A percentile compares a stretch with the other conserved stretches of the same genome.
Conservation (phyloP, 148 eudicot species). For the Simmondsia chinensis region DNA sequence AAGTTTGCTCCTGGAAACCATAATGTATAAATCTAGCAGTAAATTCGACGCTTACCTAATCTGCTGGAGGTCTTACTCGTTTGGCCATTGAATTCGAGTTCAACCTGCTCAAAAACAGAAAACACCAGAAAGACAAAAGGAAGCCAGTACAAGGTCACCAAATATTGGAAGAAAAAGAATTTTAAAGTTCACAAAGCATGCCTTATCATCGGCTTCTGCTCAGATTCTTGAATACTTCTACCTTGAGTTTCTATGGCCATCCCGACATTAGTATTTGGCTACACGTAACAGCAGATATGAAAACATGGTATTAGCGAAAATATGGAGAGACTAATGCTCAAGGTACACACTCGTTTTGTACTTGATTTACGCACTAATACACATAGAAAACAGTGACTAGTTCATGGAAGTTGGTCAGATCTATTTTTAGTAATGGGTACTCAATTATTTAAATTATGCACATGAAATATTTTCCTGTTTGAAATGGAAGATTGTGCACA, state of each 20-base stretch:
- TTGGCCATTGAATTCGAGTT: slow-evolving; percentile 21
- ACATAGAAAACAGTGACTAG: too few relatives aligned
- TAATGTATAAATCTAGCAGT: slow-evolving; percentile 24
- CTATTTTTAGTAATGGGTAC: too few relatives aligned
- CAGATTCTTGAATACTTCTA: slow-evolving; percentile 30
- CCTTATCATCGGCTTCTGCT: slow-evolving; percentile 47
- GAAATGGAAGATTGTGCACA: too few relatives aligned
- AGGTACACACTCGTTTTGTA: too few relatives aligned
- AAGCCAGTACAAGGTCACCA: slow-evolving; percentile 28
- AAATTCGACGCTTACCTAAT: slow-evolving; percentile 23
- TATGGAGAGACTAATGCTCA: too few relatives aligned
- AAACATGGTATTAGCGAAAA: slow-evolving; percentile 1
- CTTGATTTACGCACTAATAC: too few relatives aligned
- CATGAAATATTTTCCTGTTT: too few relatives aligned
- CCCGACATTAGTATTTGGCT: slow-evolving; percentile 43
- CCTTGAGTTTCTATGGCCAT: slow-evolving; percentile 51
- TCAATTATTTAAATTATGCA: too few relatives aligned
- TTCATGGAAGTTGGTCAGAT: too few relatives aligned
- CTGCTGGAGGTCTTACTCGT: slow-evolving; percentile 5
- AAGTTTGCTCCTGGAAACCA: slow-evolving; percentile 22
- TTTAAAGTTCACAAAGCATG: slow-evolving; percentile 38
- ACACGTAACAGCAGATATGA: slow-evolving; percentile 9
- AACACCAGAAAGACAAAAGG: slow-evolving; percentile 24
- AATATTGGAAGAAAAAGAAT: slow-evolving; percentile 10
- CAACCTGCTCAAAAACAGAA: slow-evolving; percentile 33